Evolutionary conservation across 177 flowering plant species (phyloP).

Genomic region (Vitis hybrid): DNA sequence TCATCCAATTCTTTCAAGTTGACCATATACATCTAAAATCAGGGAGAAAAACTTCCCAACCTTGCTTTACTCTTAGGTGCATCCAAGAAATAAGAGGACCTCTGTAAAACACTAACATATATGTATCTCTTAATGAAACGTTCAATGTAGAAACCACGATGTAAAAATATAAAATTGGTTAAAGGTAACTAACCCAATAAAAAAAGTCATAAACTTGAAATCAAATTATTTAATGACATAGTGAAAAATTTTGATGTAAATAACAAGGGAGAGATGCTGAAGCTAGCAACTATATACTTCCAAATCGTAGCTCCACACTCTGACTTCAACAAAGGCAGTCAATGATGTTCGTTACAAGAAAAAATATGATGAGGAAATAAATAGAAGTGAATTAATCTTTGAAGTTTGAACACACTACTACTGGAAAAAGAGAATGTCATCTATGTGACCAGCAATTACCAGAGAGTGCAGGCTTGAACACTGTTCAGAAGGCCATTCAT

Average conservation of each 20-base stretch:
- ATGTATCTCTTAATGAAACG: too few species aligned
- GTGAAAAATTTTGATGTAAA: neutral
- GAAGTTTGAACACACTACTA: neutral
- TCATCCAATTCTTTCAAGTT: too few species aligned
- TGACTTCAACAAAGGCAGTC: neutral
- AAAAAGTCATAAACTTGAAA: neutral
- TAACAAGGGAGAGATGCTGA: neutral
- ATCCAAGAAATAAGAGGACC: too few species aligned
- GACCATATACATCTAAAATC: too few species aligned
- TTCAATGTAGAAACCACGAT: too few species aligned
- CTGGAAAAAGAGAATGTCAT: neutral
- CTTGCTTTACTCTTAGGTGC: too few species aligned
- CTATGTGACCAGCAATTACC: conserved; percentile 32
- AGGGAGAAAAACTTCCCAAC: too few species aligned
- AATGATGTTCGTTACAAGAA: neutral
- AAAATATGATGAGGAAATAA: neutral
- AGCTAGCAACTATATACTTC: too few species aligned
- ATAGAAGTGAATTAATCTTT: neutral
- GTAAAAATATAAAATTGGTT: neutral
- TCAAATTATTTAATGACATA: neutral
- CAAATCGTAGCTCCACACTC: too few species aligned
- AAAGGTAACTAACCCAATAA: neutral
- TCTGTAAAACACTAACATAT: too few species aligned
- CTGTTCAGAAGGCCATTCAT: conserved; percentile 46
- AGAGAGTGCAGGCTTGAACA: conserved; percentile 34